phyloP scores from a whole-genome alignment of 1,139 yeast species.

The Komagataea norvegica region DNA sequence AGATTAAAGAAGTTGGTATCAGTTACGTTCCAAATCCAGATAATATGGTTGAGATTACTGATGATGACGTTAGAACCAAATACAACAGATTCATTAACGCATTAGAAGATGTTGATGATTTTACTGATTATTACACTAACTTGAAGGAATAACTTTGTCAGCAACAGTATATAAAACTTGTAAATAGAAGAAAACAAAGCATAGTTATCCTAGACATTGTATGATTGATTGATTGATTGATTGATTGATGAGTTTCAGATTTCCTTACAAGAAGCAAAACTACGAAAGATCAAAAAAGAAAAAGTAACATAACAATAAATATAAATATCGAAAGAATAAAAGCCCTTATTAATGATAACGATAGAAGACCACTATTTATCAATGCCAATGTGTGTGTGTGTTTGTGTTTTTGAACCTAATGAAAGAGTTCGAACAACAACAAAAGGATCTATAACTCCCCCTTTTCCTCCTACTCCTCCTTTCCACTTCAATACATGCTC shows the following conservation, averaged over 20 bases:
- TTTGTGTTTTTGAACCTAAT: background rate
- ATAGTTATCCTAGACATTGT: background rate
- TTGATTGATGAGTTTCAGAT: no score
- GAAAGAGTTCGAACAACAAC: background rate
- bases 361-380: constrained; percentile 1
- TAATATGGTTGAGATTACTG: constrained; percentile 48
- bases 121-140: constrained; percentile 69
- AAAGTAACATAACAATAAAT: constrained; percentile 7
- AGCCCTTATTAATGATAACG: constrained; percentile 1
- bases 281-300: background rate
- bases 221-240: no score
- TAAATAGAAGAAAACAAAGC: constrained; percentile 1
- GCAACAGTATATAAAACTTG: background rate
- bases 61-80: constrained; percentile 46
- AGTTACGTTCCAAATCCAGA: constrained; percentile 65
- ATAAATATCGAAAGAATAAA: constrained; percentile 5
- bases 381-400: constrained; percentile 7
- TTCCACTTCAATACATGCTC: background rate
- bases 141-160: constrained; percentile 20
- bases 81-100: constrained; percentile 54
- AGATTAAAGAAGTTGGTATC: constrained; percentile 65
- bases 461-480: background rate
- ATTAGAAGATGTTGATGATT: constrained; percentile 75
- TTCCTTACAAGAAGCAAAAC: background rate
- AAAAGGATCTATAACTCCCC: constrained; percentile 1